Evolutionary conservation across 2,329 filamentous ascomycete genomes (phyloP), one percentile per base, ranked within the genome.

Genomic region (Botrytis pseudocinerea): DNA sequence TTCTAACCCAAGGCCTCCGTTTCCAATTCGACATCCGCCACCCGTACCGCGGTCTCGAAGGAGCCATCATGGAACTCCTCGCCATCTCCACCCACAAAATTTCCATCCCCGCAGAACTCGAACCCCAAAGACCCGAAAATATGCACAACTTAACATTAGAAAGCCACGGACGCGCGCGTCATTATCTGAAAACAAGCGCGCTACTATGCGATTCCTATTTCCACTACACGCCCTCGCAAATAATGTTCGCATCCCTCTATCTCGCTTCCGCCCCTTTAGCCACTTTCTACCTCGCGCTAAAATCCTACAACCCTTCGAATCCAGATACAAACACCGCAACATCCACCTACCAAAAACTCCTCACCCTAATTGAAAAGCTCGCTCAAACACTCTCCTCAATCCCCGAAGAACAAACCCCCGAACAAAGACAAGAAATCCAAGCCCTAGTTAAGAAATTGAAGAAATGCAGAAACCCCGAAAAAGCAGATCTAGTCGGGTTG

Each of bases 151-250:
- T 86, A 40, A 83, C 90, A 44, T 83, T 83, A 66, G 85, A 85
- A 18, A 93, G 93, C 0, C 94, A 97, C 80, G 85, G 85, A n/a
- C 87, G 87, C 70, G 92, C 95, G 0, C 88, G 92, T 60, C 89
- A 91, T 32, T 86, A 93, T 64, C 88, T 97, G 71, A 93, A 93
- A 80, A 92, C 90, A 71, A 92, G 93, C 73, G 93, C 94, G 0
- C 85, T 97, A 69, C 87, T 98, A 75, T 97, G 95, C 40, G 96
- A 99, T 79, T 94, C 90, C n/a, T 98, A 98, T 84, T 98, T 98
- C 83, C 92, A 97, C 82, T 98, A 93, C 83, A 95, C 95, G 0
- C 96, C 96, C 0, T 92, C 93, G 38, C 96, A 99, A 82, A 97
- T 98, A 81, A 95, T 95, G 90, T 87, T 98, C 74, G 91, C 93